Evolutionary conservation across 345 rosid genomes (phyloP), one percentile per base, ranked within the genome.

Genomic region (Cochlearia excelsa): DNA sequence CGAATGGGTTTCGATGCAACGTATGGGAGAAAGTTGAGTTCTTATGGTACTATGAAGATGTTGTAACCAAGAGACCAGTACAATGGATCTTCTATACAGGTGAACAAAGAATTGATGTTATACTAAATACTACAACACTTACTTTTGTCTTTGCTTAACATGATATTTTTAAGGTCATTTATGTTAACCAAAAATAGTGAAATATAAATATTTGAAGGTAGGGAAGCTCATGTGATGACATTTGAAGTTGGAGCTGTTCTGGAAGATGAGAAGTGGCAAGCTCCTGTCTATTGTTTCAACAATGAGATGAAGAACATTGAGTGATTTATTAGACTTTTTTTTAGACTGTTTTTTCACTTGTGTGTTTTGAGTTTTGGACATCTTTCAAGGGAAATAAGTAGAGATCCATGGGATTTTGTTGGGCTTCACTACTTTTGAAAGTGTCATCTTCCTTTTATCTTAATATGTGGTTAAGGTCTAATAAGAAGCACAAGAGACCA

Each of bases 11-110:
- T 50, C 65, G 80, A 9, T 85, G 84, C 61, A 77, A 77, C 26
- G 83, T 80, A 4, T 85, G 86, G 88, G 78, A 77, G 65, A 82
- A 82, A 45, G 82, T 77, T 29, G 84, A 83, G 38, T 83, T 85
- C 70, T 75, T 83, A 73, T 70, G 76, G 77, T 83, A 81, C 55
- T 83, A 80, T 3, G 93, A 85, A 7, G 86, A 85, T 67, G 84
- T 81, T 2, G 44, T 57, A 43, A 81, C 81, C 10, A 81, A 78
- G 72, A 79, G 77, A 75, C 93, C 93, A 27, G 86, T 86, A 4
- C 74, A 77, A 33, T 83, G 86, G 88, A 72, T 44, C n/a, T 85
- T 86, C 48, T 78, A 65, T 52, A 77, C 85, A 27, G 85, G 84
- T 68, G 23, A 52, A 37, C 23, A 16, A 16, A 16, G 23, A 16